These are phyloP conservation scores for Diaporthe amygdali DNA, from an alignment of 2,329 filamentous ascomycete genomes.

Conservation along the genomic window DNA sequence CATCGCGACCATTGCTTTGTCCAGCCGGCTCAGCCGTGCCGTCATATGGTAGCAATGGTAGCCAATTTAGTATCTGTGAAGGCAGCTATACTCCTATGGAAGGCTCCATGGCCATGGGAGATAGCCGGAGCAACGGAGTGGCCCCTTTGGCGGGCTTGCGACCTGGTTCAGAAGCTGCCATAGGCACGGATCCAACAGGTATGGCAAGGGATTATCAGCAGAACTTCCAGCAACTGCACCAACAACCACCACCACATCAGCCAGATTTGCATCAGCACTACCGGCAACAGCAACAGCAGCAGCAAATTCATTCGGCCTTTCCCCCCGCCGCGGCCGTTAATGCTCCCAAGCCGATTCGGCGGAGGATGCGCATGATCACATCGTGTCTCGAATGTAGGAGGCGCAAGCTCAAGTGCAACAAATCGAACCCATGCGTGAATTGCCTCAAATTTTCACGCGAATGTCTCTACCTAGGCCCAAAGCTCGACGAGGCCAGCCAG, in stretches of 20 bases:
- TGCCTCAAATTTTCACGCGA: conserved; percentile 60
- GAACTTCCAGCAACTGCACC: background rate
- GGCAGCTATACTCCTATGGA: background rate
- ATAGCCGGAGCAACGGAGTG: background rate
- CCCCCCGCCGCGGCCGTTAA: background rate
- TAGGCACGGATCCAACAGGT: background rate
- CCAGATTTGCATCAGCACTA: conserved; percentile 1
- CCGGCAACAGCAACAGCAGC: background rate
- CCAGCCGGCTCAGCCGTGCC: background rate
- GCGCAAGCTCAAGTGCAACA: conserved; percentile 81
- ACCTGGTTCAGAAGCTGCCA: background rate
- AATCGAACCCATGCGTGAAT: conserved; percentile 73
- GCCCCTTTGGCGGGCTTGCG: background rate
- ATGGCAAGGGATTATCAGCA: background rate
- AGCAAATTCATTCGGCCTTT: background rate
- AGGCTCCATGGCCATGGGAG: background rate
- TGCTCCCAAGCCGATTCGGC: conserved; percentile 52
- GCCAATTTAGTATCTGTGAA: background rate
- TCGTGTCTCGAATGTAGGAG: conserved; percentile 75
- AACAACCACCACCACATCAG: background rate
- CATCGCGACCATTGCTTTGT: background rate
- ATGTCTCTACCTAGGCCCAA: conserved; percentile 68
- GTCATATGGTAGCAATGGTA: background rate
- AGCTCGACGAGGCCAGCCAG: conserved; percentile 72
- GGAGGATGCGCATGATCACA: conserved; percentile 70